Evolutionary conservation across 768 basidiomycete genomes (phyloP).

Genomic region (Cyclocybe cylindracea): DNA sequence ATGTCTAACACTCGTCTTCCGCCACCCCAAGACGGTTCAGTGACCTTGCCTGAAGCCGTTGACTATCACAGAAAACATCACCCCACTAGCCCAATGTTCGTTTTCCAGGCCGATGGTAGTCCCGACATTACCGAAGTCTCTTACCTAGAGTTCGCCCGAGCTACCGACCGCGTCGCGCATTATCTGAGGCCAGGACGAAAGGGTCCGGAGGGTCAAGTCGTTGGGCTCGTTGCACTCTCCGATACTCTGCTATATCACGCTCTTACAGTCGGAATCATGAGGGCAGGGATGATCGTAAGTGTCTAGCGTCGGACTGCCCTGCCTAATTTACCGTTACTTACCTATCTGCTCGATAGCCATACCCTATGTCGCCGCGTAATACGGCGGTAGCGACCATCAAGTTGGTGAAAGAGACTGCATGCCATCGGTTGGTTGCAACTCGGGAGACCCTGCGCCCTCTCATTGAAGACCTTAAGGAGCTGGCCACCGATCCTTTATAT

Average conservation of each 20-base stretch:
- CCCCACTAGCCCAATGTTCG: constrained; percentile 28
- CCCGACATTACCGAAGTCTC: constrained; percentile 29
- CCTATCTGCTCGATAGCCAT: constrained; percentile 24
- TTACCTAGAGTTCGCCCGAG: constrained; percentile 44
- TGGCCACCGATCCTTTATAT: constrained; percentile 19
- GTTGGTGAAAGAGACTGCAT: constrained; percentile 36
- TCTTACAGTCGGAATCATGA: constrained; percentile 35
- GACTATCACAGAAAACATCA: constrained; percentile 38
- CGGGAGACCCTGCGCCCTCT: constrained; percentile 25
- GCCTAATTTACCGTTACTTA: too few species aligned
- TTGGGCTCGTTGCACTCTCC: constrained; percentile 37
- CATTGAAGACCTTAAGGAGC: constrained; percentile 25
- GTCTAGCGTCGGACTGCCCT: too few species aligned
- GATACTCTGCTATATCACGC: constrained; percentile 42
- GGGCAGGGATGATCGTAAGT: constrained; percentile 36
- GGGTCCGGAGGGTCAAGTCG: constrained; percentile 30
- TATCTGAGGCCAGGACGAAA: constrained; percentile 32
- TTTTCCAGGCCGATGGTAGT: constrained; percentile 24
- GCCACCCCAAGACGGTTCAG: constrained; percentile 33
- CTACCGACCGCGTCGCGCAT: constrained; percentile 44
- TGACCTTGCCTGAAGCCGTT: constrained; percentile 30
- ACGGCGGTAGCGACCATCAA: constrained; percentile 32
- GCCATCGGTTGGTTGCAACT: constrained; percentile 38
- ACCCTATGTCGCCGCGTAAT: constrained; percentile 41
- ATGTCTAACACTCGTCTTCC: neutral